Percentiles rank a stretch among this genome's conserved stretches.
Evolutionary conservation across 805 yeast genomes (phyloP).

Genomic region (Blastobotrys terrestris): DNA sequence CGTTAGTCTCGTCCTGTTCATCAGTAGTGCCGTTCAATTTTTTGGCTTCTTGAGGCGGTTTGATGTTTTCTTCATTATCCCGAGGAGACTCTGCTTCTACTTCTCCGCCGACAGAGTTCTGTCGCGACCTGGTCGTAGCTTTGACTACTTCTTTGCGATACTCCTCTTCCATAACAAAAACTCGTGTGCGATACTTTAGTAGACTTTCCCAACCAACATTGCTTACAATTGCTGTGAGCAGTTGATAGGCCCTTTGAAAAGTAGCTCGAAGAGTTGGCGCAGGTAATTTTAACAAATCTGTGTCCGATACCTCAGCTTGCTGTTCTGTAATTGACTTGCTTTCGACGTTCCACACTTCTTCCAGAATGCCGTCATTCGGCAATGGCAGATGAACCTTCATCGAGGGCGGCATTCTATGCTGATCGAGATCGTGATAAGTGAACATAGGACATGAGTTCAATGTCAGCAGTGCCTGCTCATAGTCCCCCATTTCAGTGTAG

Average conservation of each 20-base stretch:
- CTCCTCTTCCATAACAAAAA: conserved; percentile 79
- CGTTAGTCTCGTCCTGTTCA: not conserved
- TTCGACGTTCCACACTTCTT: conserved; percentile 41
- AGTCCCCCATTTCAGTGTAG: conserved; percentile 51
- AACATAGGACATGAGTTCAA: conserved; percentile 74
- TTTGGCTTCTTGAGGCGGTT: not conserved
- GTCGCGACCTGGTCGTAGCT: conserved; percentile 6
- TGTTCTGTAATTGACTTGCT: conserved; percentile 19
- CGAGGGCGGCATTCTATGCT: conserved; percentile 39
- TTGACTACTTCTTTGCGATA: conserved; percentile 35
- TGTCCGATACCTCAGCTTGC: conserved; percentile 38
- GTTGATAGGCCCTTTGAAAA: conserved; percentile 55
- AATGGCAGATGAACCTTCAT: conserved; percentile 42
- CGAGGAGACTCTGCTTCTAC: conserved; percentile 10
- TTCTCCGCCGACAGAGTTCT: conserved; percentile 12
- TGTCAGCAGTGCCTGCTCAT: conserved; percentile 54
- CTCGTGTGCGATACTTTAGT: conserved; percentile 55
- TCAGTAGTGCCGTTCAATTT: not conserved
- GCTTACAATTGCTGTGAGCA: conserved; percentile 62
- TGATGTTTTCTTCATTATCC: conserved; percentile 9
- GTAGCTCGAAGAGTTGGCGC: conserved; percentile 49
- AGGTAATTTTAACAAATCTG: conserved; percentile 44
- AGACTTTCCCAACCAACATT: conserved; percentile 79
- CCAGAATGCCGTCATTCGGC: conserved; percentile 49
- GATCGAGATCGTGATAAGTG: conserved; percentile 41